phyloP scores from a whole-genome alignment of 768 basidiomycete genomes.

The Phanerochaete carnosa region DNA sequence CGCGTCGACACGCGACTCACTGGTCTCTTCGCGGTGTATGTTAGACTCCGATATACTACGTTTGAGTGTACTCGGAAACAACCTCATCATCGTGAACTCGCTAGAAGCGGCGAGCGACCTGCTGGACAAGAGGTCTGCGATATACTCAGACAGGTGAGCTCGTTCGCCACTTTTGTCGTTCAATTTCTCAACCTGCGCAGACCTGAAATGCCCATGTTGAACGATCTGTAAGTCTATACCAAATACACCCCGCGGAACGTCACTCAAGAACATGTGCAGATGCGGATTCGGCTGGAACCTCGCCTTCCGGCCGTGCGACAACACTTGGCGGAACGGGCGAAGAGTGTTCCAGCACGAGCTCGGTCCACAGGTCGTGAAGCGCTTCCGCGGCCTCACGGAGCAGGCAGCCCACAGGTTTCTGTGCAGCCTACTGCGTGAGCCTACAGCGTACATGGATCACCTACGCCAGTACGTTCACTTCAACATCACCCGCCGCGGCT shows the following conservation, averaged over 20 bases:
- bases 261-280: not conserved
- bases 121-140: slow-evolving; percentile 30
- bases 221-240: not conserved
- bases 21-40: too few relatives aligned
- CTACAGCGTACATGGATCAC: slow-evolving; percentile 8
- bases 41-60: slow-evolving; percentile 4
- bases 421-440: slow-evolving; percentile 1
- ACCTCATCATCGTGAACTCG: slow-evolving; percentile 31
- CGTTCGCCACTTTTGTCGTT: not conserved
- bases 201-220: slow-evolving; percentile 11
- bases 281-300: slow-evolving; percentile 12
- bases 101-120: slow-evolving; percentile 29
- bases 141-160: slow-evolving; percentile 28
- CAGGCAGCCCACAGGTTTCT: slow-evolving; percentile 5
- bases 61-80: slow-evolving; percentile 9
- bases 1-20: too few relatives aligned
- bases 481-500: not conserved
- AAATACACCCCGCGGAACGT: not conserved
- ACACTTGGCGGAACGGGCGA: slow-evolving; percentile 5
- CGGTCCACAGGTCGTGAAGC: slow-evolving; percentile 1
- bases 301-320: slow-evolving; percentile 12
- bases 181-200: not conserved
- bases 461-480: slow-evolving; percentile 9
- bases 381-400: slow-evolving; percentile 4
- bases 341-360: slow-evolving; percentile 13